Conservation (phyloP, 176 grass and related monocot genomes). For the Zoysia japonica region DNA sequence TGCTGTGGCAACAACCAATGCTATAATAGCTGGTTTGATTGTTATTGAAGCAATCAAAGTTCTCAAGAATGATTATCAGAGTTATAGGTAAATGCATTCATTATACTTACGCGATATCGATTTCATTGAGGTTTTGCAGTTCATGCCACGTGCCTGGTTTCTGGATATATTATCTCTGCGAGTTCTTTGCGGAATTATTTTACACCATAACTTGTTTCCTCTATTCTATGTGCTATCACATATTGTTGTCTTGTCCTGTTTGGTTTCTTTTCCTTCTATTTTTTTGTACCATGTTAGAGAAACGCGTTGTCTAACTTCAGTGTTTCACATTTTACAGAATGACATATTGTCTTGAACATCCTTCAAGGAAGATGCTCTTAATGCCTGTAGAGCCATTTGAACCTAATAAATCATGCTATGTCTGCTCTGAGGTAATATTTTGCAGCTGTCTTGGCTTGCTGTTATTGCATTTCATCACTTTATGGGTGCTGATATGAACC, state of each 20-base stretch:
- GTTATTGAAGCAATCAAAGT: conserved; percentile 98
- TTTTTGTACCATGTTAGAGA: not conserved
- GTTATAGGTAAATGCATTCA: conserved; percentile 56
- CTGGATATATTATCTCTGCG: not conserved
- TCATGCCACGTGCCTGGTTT: conserved; percentile 12
- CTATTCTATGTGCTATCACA: not conserved
- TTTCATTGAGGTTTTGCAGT: not conserved
- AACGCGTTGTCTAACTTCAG: conserved; percentile 11
- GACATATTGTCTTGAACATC: conserved; percentile 99
- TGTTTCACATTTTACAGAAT: conserved; percentile 61
- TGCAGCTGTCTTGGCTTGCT: not conserved
- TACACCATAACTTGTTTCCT: not conserved
- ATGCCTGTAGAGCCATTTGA: conserved; percentile 97
- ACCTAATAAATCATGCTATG: conserved; percentile 92
- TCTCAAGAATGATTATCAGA: conserved; percentile 69
- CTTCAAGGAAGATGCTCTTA: conserved; percentile 84
- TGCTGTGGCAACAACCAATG: conserved; percentile 99
- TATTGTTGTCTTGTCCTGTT: not conserved
- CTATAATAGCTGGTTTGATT: conserved; percentile 94
- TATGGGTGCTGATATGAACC: conserved; percentile 22
- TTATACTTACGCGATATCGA: not conserved
- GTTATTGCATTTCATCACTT: conserved; percentile 18
- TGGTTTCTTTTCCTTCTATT: not conserved
- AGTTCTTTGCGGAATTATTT: too few species aligned
- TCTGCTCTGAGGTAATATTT: conserved; percentile 89